Evolutionary conservation across 345 rosid species (phyloP), one percentile per base, ranked within the genome.

Genomic region (Linum tenue): DNA sequence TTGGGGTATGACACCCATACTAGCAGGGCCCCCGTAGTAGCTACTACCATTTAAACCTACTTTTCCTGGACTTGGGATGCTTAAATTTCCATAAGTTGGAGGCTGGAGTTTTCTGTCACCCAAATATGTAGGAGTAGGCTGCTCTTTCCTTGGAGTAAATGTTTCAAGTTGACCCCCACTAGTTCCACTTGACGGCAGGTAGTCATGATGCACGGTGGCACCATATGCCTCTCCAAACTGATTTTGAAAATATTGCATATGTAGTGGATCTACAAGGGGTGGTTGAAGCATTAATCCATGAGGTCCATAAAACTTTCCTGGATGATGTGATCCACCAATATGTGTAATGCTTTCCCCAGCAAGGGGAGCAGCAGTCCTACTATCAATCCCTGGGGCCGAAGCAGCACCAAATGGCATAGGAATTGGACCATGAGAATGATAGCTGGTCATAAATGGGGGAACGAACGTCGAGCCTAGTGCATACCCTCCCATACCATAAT

Each of bases 201-300:
- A 70, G 31, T 61, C 66, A 57, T 66, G 70, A 9, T 55, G 70
- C 41, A 61, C 43, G 12, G 75, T 6, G 50, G 70, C 53, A 62
- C 65, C 42, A 57, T 72, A 72, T 12, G 70, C 53, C 43, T 72
- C 70, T 17, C 70, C 75, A 37, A 61, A 56, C 43, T 63, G 67
- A 62, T 66, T 60, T 7, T 67, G 75, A 66, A 72, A 36, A 60
- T 72, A 72, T 62, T 66, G 75, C 63, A 66, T 56, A 43, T 62
- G 69, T 42, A 66, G 67, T 35, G 75, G 75, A 62, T 72, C 70
- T 58, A 56, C n/a, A 56, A 55, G 67, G 6, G 75, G 37, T 60
- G 75, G 75, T 61, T 72, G 75, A 55, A 40, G 64, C 64, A 62
- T 62, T 40, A 62, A 62, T 39, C 64, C 64, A 15, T 62, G 64